Evolutionary conservation across 495 filamentous ascomycete species (phyloP).

Genomic region (Patellaria atrata): DNA sequence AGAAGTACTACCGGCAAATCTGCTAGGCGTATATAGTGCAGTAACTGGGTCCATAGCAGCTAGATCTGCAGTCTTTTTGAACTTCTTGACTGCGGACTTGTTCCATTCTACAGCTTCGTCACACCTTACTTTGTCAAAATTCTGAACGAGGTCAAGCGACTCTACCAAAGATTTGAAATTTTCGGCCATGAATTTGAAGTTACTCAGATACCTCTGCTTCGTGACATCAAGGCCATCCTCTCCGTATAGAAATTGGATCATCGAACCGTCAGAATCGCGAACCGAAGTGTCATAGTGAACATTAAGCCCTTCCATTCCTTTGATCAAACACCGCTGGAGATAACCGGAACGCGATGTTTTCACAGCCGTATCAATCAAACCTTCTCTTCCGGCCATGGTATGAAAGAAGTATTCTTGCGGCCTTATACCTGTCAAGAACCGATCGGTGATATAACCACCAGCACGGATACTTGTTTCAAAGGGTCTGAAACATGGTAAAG

Average conservation of each 20-base stretch:
- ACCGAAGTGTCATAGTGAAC: conserved; percentile 91
- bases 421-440: conserved; percentile 95
- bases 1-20: conserved; percentile 71
- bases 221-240: conserved; percentile 92
- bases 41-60: conserved; percentile 65
- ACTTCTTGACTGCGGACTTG: conserved; percentile 67
- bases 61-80: conserved; percentile 51
- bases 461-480: conserved; percentile 82
- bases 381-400: conserved; percentile 97
- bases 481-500: conserved; percentile 83
- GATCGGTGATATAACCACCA: conserved; percentile 85
- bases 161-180: conserved; percentile 50
- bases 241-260: conserved; percentile 92
- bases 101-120: conserved; percentile 43
- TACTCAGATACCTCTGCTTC: conserved; percentile 79
- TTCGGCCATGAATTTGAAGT: conserved; percentile 79
- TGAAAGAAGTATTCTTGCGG: conserved; percentile 99
- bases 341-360: conserved; percentile 97
- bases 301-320: conserved; percentile 92
- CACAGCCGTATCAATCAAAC: conserved; percentile 97
- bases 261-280: conserved; percentile 78
- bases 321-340: conserved; percentile 92
- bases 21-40: conserved; percentile 55
- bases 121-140: conserved; percentile 33
- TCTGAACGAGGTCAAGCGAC: conserved; percentile 36